Evolutionary conservation across 371 early-diverging fungal genomes (phyloP).

Genomic region (Fennellomyces sp.): DNA sequence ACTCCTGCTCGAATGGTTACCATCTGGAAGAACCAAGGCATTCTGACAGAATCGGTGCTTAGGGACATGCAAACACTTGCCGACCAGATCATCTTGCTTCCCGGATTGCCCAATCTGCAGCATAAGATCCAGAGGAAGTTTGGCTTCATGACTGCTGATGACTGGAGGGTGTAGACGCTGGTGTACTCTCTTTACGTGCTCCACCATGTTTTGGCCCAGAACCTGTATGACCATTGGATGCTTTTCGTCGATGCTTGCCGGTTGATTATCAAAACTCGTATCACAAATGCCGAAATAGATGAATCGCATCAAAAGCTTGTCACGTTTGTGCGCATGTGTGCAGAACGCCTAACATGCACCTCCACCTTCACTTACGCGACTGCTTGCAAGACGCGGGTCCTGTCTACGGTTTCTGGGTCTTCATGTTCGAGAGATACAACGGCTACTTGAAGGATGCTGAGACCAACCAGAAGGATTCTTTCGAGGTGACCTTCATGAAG

Average conservation of each 20-base stretch:
- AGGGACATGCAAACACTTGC: neutral
- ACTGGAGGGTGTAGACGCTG: slow-evolving; percentile 6
- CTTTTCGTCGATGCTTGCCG: slow-evolving; percentile 5
- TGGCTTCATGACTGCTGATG: slow-evolving; percentile 2
- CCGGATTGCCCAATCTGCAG: neutral
- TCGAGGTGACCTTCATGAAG: slow-evolving; percentile 7
- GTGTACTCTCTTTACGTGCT: neutral
- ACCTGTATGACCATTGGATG: neutral
- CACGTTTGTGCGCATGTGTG: neutral
- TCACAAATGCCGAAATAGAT: neutral
- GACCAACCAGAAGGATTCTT: slow-evolving; percentile 1
- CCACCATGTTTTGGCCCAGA: neutral
- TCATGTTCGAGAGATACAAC: slow-evolving; percentile 8
- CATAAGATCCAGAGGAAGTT: neutral
- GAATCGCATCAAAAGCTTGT: neutral
- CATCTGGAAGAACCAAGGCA: neutral
- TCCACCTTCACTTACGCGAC: slow-evolving; percentile 6
- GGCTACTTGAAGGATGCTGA: neutral
- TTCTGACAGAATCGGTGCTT: neutral
- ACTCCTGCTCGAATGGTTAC: slow-evolving; percentile 1
- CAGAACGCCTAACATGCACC: slow-evolving; percentile 9
- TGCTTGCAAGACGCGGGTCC: neutral
- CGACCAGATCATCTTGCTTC: neutral
- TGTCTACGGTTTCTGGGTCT: slow-evolving; percentile 1
- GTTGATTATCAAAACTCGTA: neutral